Evolutionary conservation across 2,329 filamentous ascomycete genomes (phyloP).

Genomic region (Sporothrix humicola): DNA sequence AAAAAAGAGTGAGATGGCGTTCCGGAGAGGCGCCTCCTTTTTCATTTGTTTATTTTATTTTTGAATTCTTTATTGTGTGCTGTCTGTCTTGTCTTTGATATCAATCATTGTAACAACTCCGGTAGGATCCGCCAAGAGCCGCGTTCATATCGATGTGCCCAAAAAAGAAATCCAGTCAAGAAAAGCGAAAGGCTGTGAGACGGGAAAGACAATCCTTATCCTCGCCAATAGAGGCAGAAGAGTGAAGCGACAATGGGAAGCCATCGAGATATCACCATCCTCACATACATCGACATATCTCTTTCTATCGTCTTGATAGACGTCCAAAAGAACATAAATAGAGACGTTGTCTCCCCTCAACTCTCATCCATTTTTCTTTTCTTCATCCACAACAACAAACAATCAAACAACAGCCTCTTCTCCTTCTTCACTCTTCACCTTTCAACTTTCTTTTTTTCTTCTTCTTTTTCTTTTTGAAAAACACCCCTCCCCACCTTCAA

Average conservation of each 20-base stretch:
- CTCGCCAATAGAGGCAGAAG: not conserved
- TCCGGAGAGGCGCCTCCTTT: not conserved
- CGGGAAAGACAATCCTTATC: not conserved
- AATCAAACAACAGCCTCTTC: not conserved
- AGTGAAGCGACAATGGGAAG: too few species aligned
- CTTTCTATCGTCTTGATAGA: not conserved
- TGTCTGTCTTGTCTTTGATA: not conserved
- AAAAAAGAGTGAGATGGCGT: not conserved
- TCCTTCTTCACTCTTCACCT: not conserved
- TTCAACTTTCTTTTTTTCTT: not conserved
- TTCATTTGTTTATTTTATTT: not conserved
- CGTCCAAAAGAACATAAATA: conserved; percentile 21
- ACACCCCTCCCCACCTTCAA: not conserved
- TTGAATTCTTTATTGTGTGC: not conserved
- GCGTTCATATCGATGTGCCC: not conserved
- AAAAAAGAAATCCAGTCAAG: not conserved
- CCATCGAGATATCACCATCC: not conserved
- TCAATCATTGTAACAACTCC: not conserved
- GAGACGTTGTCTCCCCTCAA: conserved; percentile 3
- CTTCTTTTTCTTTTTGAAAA: not conserved
- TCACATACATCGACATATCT: not conserved
- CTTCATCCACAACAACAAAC: conserved; percentile 19
- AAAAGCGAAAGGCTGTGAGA: not conserved
- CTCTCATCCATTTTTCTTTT: conserved; percentile 1
- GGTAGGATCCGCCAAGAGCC: conserved; percentile 9